Percentiles rank a stretch among this genome's conserved stretches.
phyloP scores from a whole-genome alignment of 352 stramenopile genomes.

The Globisporangium alternatum region DNA sequence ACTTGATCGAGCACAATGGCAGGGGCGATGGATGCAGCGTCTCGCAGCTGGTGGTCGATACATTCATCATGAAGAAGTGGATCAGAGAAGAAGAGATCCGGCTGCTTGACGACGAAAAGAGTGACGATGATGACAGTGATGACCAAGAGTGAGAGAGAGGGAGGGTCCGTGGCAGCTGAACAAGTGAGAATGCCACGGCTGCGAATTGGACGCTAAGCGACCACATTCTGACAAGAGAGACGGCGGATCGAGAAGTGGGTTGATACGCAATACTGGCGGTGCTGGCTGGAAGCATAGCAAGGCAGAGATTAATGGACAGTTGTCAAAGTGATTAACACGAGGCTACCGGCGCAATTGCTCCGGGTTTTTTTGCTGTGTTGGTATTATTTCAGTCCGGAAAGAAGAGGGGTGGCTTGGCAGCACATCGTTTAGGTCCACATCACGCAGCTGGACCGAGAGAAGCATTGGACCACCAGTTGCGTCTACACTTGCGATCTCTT shows the following conservation, averaged over 20 bases:
- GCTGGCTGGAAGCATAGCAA: background rate
- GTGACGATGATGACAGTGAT: background rate
- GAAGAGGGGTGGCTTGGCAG: too few relatives aligned
- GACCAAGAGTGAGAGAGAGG: background rate
- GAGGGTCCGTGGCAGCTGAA: too few relatives aligned
- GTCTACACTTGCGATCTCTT: too few relatives aligned
- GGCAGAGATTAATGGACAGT: background rate
- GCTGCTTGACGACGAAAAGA: slow-evolving; percentile 26
- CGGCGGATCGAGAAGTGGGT: too few relatives aligned
- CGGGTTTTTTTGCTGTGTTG: too few relatives aligned
- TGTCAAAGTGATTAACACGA: background rate
- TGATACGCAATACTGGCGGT: background rate
- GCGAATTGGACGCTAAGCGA: background rate
- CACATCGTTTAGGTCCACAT: too few relatives aligned
- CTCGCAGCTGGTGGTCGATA: slow-evolving; percentile 29
- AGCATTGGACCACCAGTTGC: too few relatives aligned
- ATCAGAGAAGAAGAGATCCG: slow-evolving; percentile 44
- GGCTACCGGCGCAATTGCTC: too few relatives aligned
- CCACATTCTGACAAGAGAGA: too few relatives aligned
- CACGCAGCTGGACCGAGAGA: too few relatives aligned
- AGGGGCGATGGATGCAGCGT: slow-evolving; percentile 18
- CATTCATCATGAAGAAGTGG: slow-evolving; percentile 35
- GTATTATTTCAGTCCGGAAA: too few relatives aligned
- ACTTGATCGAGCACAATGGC: slow-evolving; percentile 30
- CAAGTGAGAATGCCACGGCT: background rate